phyloP scores from a whole-genome alignment of 495 filamentous ascomycete genomes.

The Cryomyces minteri region DNA sequence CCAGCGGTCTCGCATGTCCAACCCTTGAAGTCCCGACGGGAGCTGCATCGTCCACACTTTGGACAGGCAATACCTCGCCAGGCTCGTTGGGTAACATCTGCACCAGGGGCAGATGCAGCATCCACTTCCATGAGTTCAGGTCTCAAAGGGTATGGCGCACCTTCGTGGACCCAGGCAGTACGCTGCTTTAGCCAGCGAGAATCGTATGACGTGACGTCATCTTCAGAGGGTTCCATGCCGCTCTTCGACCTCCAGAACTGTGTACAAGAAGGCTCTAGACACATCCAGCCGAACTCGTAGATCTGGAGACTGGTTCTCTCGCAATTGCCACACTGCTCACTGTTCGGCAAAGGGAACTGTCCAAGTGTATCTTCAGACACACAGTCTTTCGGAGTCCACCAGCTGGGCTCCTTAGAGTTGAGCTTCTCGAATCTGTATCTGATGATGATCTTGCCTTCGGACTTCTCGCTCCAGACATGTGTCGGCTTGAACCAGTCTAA shows the following conservation, averaged over 20 bases:
- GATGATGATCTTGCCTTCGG: conserved; percentile 23
- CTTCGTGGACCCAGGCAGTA: conserved; percentile 17
- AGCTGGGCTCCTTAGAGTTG: conserved; percentile 35
- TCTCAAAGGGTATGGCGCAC: conserved; percentile 20
- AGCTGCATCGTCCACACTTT: conserved; percentile 43
- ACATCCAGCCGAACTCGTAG: conserved; percentile 49
- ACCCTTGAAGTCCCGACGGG: conserved; percentile 39
- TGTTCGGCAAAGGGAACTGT: conserved; percentile 1
- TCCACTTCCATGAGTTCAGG: conserved; percentile 23
- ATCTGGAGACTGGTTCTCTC: conserved; percentile 20
- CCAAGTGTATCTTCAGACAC: conserved; percentile 2
- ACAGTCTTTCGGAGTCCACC: conserved; percentile 38
- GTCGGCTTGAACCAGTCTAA: conserved; percentile 58
- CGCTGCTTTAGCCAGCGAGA: conserved; percentile 35
- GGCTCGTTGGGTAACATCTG: conserved; percentile 18
- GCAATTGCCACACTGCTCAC: conserved; percentile 24
- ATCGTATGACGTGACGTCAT: conserved; percentile 29
- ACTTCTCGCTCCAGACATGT: conserved; percentile 51
- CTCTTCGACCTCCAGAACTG: conserved; percentile 34
- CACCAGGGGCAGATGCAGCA: conserved; percentile 13
- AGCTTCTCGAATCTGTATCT: conserved; percentile 59
- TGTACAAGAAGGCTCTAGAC: conserved; percentile 37
- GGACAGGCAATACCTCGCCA: conserved; percentile 60
- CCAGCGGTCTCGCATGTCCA: conserved; percentile 39
- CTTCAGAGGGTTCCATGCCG: conserved; percentile 7